These are phyloP conservation scores for Capsicum pubescens DNA, from an alignment of 257 asterid genomes.

Conservation along the genomic window DNA sequence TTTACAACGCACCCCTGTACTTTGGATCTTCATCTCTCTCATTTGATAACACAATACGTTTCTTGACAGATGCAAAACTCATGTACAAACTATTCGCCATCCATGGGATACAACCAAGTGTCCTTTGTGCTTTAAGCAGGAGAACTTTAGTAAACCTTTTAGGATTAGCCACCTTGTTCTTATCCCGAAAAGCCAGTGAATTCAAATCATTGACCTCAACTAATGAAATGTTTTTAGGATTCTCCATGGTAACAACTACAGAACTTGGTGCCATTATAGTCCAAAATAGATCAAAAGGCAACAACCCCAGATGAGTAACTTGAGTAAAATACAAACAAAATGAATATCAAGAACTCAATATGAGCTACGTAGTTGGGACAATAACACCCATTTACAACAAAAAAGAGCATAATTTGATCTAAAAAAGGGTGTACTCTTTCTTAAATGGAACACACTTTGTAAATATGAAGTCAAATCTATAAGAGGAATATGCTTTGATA, in stretches of 20 bases:
- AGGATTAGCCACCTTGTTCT: conserved; percentile 64
- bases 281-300: conserved; percentile 23
- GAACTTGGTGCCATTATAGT: conserved; percentile 75
- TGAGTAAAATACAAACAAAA: no score
- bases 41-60: conserved; percentile 76
- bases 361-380: no score
- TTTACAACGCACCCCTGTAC: conserved; percentile 65
- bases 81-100: background rate
- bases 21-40: conserved; percentile 72
- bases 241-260: conserved; percentile 72
- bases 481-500: no score
- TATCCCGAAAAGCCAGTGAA: conserved; percentile 56
- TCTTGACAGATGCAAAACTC: conserved; percentile 53
- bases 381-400: no score
- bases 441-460: no score
- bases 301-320: conserved; percentile 31
- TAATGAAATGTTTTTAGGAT: conserved; percentile 56
- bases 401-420: no score
- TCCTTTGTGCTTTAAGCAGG: conserved; percentile 64
- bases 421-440: no score
- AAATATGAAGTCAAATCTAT: no score
- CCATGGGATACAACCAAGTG: conserved; percentile 56
- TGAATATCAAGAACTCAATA: no score
- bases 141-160: conserved; percentile 73
- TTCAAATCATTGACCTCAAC: conserved; percentile 51